phyloP scores from a whole-genome alignment of 139 green algal genomes.

The Gonium pectorale region DNA sequence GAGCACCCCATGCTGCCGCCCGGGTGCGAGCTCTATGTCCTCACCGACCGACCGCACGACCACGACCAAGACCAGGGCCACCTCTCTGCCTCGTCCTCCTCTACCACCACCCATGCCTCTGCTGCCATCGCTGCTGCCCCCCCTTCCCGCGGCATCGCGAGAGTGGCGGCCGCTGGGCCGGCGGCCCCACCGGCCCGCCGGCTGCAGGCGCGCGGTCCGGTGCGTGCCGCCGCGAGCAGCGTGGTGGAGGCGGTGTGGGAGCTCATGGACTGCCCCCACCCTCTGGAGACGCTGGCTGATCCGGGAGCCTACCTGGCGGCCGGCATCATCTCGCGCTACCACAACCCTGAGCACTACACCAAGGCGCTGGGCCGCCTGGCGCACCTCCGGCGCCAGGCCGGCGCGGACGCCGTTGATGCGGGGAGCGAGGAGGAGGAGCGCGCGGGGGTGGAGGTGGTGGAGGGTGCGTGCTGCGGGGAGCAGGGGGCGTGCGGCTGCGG shows the following conservation, averaged over 20 bases:
- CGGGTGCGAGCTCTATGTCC: slow-evolving; percentile 76
- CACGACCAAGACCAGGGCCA: neutral
- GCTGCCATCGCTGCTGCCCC: neutral
- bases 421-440: neutral
- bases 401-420: neutral
- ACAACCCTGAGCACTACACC: slow-evolving; percentile 98
- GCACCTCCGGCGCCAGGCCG: neutral
- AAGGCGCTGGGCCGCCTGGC: slow-evolving; percentile 49
- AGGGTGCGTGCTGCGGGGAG: neutral
- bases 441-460: neutral
- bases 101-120: neutral
- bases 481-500: no score
- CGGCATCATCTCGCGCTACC: slow-evolving; percentile 92
- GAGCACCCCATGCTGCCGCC: slow-evolving; percentile 89
- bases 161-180: neutral
- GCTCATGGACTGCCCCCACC: slow-evolving; percentile 95
- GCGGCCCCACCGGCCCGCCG: no score
- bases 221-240: neutral
- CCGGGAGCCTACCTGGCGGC: slow-evolving; percentile 83
- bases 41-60: slow-evolving; percentile 47
- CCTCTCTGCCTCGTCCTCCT: neutral
- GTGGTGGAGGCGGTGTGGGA: slow-evolving; percentile 74
- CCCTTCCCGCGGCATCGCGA: neutral
- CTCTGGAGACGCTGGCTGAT: slow-evolving; percentile 93
- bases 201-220: no score